phyloP scores from a whole-genome alignment of 805 yeast species.

The Lipomyces spencermartinsiae region DNA sequence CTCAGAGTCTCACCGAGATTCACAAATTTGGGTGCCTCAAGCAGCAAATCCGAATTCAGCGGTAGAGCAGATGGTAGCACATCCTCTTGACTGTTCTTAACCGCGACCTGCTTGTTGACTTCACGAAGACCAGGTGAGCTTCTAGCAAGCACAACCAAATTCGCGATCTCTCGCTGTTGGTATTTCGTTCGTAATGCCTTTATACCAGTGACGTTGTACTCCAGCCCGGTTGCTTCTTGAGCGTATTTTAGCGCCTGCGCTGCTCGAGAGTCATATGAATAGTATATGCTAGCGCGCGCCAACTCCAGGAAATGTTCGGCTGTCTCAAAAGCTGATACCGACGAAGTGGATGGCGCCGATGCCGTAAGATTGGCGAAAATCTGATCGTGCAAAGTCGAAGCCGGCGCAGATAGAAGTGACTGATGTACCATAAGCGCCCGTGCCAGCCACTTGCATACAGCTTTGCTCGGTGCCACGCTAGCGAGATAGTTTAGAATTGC shows the following conservation, averaged over 20 bases:
- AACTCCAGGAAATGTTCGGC: slow-evolving; percentile 33
- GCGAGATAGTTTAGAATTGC: slow-evolving; percentile 54
- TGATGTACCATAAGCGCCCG: slow-evolving; percentile 48
- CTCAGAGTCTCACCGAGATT: slow-evolving; percentile 47
- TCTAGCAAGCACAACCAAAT: slow-evolving; percentile 77
- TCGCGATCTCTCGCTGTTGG: slow-evolving; percentile 73
- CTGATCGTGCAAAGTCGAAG: slow-evolving; percentile 42
- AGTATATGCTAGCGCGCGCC: slow-evolving; percentile 42
- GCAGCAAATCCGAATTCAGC: slow-evolving; percentile 68
- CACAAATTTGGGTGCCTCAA: slow-evolving; percentile 71
- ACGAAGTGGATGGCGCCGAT: slow-evolving; percentile 10
- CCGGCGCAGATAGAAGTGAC: slow-evolving; percentile 41
- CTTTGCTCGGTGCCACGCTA: slow-evolving; percentile 13
- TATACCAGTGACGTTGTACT: slow-evolving; percentile 80
- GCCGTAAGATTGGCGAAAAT: slow-evolving; percentile 34
- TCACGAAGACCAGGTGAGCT: slow-evolving; percentile 25
- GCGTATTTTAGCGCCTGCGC: slow-evolving; percentile 46
- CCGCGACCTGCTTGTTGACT: not conserved
- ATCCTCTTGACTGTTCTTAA: not conserved
- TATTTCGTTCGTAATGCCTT: slow-evolving; percentile 85
- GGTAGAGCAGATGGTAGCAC: slow-evolving; percentile 19
- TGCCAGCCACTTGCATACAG: slow-evolving; percentile 43
- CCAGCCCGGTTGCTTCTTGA: slow-evolving; percentile 47
- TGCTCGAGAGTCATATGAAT: slow-evolving; percentile 53
- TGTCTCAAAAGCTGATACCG: not conserved